These are phyloP conservation scores for Fraxinus paxiana DNA, from an alignment of 305 asterid genomes.

Conservation along the genomic window DNA sequence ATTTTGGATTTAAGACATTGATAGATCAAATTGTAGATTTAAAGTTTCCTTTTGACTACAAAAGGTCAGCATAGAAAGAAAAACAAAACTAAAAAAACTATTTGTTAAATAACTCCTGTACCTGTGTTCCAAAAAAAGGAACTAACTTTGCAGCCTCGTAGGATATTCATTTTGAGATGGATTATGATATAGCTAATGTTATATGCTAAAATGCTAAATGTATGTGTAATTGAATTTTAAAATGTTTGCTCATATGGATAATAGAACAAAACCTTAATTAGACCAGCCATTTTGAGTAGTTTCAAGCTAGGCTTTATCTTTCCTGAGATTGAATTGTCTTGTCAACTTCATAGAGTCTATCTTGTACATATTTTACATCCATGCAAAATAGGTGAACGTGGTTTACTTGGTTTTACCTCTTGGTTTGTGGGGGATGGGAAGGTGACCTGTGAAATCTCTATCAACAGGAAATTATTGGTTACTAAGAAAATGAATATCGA, in stretches of 20 bases:
- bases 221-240: background rate
- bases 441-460: background rate
- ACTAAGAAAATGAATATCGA: background rate
- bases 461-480: background rate
- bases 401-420: background rate
- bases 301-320: background rate
- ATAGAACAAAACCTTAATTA: constrained; percentile 13
- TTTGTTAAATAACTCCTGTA: background rate
- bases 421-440: background rate
- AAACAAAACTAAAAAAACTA: background rate
- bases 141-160: background rate
- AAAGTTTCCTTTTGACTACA: background rate
- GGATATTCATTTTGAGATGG: background rate
- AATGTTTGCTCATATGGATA: background rate
- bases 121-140: background rate
- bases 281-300: constrained; percentile 1
- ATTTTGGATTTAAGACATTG: background rate
- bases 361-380: background rate
- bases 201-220: background rate
- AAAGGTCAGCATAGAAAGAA: background rate
- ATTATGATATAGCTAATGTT: background rate
- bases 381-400: background rate
- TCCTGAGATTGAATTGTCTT: background rate
- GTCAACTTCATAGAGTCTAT: background rate
- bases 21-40: background rate